These are phyloP conservation scores for Wolfiporia cocos DNA, from an alignment of 1,284 basidiomycete genomes.

Conservation along the genomic window DNA sequence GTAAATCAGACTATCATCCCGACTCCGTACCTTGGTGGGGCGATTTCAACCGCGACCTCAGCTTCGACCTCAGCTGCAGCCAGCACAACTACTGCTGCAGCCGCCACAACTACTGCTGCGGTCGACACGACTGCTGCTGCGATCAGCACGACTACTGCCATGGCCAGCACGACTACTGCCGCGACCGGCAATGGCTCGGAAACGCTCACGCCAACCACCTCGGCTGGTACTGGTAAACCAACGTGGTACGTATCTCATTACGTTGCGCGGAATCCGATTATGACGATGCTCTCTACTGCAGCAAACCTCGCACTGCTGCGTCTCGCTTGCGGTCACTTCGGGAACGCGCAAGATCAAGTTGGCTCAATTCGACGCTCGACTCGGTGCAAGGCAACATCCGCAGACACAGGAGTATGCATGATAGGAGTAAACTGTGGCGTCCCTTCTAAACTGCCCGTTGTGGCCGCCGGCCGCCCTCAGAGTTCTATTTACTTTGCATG, in stretches of 20 bases:
- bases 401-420: constrained; percentile 1
- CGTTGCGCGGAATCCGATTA: too few relatives aligned
- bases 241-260: constrained; percentile 1
- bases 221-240: neutral
- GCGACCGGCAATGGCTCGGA: neutral
- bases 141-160: too few relatives aligned
- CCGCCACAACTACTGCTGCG: neutral
- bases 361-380: too few relatives aligned
- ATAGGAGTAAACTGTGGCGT: constrained; percentile 6
- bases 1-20: constrained; percentile 16
- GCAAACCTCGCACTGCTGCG: too few relatives aligned
- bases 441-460: constrained; percentile 1
- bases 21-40: constrained; percentile 6
- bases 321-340: too few relatives aligned
- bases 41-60: constrained; percentile 5
- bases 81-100: constrained; percentile 2
- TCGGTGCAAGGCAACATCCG: too few relatives aligned
- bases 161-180: neutral
- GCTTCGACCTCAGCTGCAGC: constrained; percentile 1
- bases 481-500: neutral
- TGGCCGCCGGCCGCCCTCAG: too few relatives aligned
- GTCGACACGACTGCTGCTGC: neutral
- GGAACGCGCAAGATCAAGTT: too few relatives aligned
- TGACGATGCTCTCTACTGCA: too few relatives aligned
- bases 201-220: constrained; percentile 2